Base-by-base conservation (phyloP, 2,329 filamentous ascomycete species). In the Bipolaris zeicola region DNA sequence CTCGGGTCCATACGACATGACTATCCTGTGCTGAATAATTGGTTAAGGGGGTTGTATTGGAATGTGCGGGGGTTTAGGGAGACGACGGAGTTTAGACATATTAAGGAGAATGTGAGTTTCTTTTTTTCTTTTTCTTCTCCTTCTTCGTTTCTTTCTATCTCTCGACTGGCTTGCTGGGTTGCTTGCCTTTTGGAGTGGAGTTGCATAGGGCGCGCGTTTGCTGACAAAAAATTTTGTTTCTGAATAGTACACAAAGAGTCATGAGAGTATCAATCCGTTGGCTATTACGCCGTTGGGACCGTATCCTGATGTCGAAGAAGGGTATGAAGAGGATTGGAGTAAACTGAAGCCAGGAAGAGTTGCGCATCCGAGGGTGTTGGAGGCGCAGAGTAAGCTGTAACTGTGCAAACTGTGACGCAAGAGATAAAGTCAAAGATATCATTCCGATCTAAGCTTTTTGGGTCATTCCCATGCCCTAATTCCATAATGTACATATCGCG, bases 21-120 rank as follows among this genome's bases (percentile, higher is more conserved):
- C 53, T 88, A 88, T 63, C 86, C 86, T 0, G 78, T 83, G 10
- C 65, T 88, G 52, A 79, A 86, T 67, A 84, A 86, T 60, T 88
- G 85, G 84, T 61, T 88, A 61, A 85, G 81, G 72, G 79, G 79
- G 33, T 66, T 87, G 68, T 88, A 87, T 73, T 86, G 82, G 80
- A 81, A 83, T 55, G 78, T 83, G 1, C 65, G 74, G 16, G 84
- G 80, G 0, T 86, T 85, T 58, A 79, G 71, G 55, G 82, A 85
- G 63, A 86, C 83, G 14, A 89, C 87, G 0, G 78, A 89, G 59
- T 89, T 89, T 61, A 81, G 75, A 59, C 87, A 89, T 65, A 89
- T 89, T 69, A 89, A 89, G 73, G 87, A 89, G 69, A 88, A 87
- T 60, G 75, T 77, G 45, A 69, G 76, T 7, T 46, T 16, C 16